Evolutionary conservation across 352 stramenopile species (phyloP).

Genomic region (Globisporangium perplexum): DNA sequence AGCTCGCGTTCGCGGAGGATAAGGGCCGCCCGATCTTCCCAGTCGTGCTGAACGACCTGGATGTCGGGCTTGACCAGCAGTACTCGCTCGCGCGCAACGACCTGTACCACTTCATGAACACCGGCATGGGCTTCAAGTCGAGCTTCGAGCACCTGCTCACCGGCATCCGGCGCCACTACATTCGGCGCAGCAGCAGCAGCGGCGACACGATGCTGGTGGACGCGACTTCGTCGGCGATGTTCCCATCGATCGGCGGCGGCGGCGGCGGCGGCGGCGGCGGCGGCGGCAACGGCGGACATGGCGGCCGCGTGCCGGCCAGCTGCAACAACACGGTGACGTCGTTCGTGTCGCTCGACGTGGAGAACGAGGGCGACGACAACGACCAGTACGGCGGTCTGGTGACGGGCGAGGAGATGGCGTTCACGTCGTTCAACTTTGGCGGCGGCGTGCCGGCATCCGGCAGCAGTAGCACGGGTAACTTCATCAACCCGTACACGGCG

Average conservation of each 20-base stretch:
- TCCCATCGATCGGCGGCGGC: too few species aligned
- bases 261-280: too few species aligned
- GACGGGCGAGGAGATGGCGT: constrained; percentile 12
- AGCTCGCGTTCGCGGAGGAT: constrained; percentile 80
- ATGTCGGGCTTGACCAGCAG: constrained; percentile 66
- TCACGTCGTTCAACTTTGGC: constrained; percentile 18
- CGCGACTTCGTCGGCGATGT: background rate
- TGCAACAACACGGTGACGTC: constrained; percentile 18
- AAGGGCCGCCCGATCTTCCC: constrained; percentile 80
- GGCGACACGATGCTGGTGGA: background rate
- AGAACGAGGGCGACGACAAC: constrained; percentile 2
- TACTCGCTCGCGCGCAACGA: constrained; percentile 80
- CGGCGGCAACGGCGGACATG: background rate
- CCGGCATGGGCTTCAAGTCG: constrained; percentile 63
- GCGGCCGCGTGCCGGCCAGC: background rate
- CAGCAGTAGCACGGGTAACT: background rate
- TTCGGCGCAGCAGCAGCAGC: background rate
- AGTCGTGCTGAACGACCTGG: constrained; percentile 69
- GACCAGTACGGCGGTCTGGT: constrained; percentile 1
- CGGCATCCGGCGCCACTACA: constrained; percentile 36
- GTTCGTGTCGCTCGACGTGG: constrained; percentile 18
- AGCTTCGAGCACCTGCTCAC: constrained; percentile 48
- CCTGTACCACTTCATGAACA: constrained; percentile 73
- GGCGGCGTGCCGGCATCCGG: background rate
- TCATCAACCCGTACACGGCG: constrained; percentile 18